Conservation (phyloP, 208 protist genomes). For the Leishmania amazonensis region DNA sequence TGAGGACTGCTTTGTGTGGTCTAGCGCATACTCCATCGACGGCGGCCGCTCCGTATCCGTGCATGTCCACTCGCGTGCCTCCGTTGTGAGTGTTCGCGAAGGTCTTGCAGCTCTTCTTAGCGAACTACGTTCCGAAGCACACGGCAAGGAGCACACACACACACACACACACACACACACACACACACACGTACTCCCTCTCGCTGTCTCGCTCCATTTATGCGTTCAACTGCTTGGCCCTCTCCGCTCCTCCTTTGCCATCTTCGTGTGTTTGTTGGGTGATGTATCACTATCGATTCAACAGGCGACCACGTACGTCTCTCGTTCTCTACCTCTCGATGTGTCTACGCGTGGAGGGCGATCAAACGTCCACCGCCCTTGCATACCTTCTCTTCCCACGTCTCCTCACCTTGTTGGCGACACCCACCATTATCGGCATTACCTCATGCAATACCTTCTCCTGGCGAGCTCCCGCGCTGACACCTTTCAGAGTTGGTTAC, state of each 20-base stretch:
- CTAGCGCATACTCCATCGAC: neutral
- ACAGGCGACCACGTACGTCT: neutral
- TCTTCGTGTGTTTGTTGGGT: neutral
- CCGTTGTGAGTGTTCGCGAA: neutral
- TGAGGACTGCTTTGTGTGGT: neutral
- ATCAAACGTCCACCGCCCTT: neutral
- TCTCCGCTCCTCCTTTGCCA: neutral
- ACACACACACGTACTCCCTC: too few relatives aligned
- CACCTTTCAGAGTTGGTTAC: constrained; percentile 24
- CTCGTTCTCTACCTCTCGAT: neutral
- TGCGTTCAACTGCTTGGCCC: neutral
- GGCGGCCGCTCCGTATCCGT: too few relatives aligned
- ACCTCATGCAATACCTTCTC: constrained; percentile 24
- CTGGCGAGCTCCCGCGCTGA: constrained; percentile 4
- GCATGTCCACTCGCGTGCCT: too few relatives aligned
- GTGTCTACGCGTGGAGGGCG: neutral
- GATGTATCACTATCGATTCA: neutral
- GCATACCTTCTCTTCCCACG: neutral
- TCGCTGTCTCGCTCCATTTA: neutral
- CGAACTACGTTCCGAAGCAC: neutral
- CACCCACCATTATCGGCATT: neutral
- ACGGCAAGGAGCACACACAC: neutral
- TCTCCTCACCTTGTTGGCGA: neutral
- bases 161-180: too few relatives aligned
- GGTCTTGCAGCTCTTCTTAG: too few relatives aligned